A percentile compares a stretch with the other conserved stretches of the same genome.
These are phyloP conservation scores for Brassica cretica DNA, from an alignment of 345 rosid species.

Conservation along the genomic window DNA sequence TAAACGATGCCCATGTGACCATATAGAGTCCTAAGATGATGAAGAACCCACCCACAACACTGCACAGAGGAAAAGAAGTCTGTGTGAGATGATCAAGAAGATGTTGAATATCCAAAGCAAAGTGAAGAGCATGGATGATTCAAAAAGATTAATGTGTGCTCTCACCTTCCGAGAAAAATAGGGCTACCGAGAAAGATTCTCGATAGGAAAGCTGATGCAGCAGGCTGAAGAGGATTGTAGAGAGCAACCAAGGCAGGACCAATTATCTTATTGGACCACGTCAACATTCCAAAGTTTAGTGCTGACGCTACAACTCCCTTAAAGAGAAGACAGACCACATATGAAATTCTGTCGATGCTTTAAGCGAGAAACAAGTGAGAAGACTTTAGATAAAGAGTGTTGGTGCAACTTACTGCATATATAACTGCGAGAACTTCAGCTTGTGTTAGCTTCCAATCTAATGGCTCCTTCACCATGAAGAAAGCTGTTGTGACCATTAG, in stretches of 20 bases:
- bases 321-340: constrained; percentile 20
- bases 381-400: not conserved
- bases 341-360: not conserved
- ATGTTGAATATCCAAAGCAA: not conserved
- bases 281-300: constrained; percentile 80
- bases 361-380: constrained; percentile 11
- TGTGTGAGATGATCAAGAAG: not conserved
- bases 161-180: constrained; percentile 88
- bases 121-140: not conserved
- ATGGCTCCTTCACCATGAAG: constrained; percentile 63
- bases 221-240: constrained; percentile 95
- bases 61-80: constrained; percentile 28
- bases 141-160: not conserved
- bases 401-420: constrained; percentile 70
- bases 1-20: constrained; percentile 90
- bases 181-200: constrained; percentile 92
- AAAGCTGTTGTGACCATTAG: constrained; percentile 72
- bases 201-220: constrained; percentile 80
- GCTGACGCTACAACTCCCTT: constrained; percentile 93
- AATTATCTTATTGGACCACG: constrained; percentile 96
- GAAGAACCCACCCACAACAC: constrained; percentile 77
- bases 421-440: constrained; percentile 80
- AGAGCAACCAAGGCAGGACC: constrained; percentile 97
- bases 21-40: constrained; percentile 75
- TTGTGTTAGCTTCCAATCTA: constrained; percentile 76